Base-by-base conservation (phyloP, 2,329 filamentous ascomycete genomes). In the Arachnopeziza araneosa region DNA sequence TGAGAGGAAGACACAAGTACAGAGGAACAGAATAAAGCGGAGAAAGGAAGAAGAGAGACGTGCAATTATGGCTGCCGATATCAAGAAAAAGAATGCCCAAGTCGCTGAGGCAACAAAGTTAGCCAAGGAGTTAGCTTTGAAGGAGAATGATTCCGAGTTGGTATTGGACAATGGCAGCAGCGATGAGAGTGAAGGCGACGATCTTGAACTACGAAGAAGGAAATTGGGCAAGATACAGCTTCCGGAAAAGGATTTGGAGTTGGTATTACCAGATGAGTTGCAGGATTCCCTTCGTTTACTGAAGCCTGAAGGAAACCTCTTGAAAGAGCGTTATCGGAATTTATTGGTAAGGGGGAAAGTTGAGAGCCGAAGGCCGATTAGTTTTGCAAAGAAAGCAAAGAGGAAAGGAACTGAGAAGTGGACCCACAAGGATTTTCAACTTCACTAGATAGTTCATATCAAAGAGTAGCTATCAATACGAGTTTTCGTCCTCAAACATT, bases 291-390 rank as follows among this genome's bases (percentile, higher is more conserved):
- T 97, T 70, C 76, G 95, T 71, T 75, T 92, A 71, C 76, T 96
- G 66, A 96, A 93, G 75, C 95, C 95, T 0, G 95, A 99, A 75
- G 95, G 95, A n/a, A 98, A 97, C 72, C 78, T 97, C 49, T 80
- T 99, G 67, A 91, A 91, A 67, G 95, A 99, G 71, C 83, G 95
- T 55, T 98, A 96, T 79, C 82, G 95, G 63, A 98, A 85, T 73
- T 80, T 98, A 76, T 79, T 98, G 64, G 83, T 98, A 36, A 85
- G 92, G 64, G 95, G 95, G 61, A 96, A 95, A 77, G 77, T 99
- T 63, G 95, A 99, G 79, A 83, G 84, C 55, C 83, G 95, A 68
- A 88, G 88, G 72, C 87, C 87, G 56, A 84, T 93, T 60, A 83
- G 87, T 7, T 93, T 95, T 77, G 83, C 83, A 70, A 96, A 90